Conservation (phyloP, 768 basidiomycete genomes). For the Strobilomyces confusus region DNA sequence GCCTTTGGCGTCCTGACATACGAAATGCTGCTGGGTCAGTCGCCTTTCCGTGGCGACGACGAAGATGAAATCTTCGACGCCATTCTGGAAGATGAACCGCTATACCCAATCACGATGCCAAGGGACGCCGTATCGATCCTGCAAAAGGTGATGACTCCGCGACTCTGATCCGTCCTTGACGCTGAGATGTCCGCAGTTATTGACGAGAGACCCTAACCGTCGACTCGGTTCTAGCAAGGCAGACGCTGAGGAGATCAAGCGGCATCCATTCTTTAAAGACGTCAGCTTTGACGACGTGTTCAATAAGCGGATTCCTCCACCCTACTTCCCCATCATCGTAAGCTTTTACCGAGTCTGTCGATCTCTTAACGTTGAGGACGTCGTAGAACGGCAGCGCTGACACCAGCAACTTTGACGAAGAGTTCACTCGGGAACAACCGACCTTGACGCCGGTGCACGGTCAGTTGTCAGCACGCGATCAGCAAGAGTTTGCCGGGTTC, state of each 20-base stretch:
- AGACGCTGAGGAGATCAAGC: conserved; percentile 96
- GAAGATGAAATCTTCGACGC: conserved; percentile 99
- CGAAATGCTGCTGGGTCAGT: conserved; percentile 98
- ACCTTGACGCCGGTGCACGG: conserved; percentile 97
- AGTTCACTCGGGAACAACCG: conserved; percentile 95
- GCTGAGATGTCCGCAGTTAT: conserved; percentile 48
- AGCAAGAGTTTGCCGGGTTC: conserved; percentile 95
- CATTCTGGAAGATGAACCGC: conserved; percentile 94
- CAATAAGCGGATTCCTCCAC: conserved; percentile 93
- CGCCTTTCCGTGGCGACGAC: conserved; percentile 98
- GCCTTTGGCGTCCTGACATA: conserved; percentile 98
- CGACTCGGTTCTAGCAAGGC: conserved; percentile 88
- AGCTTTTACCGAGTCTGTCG: conserved; percentile 28
- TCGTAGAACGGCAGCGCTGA: conserved; percentile 76
- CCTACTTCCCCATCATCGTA: conserved; percentile 96
- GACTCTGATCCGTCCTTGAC: not conserved
- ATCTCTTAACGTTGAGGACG: conserved; percentile 8
- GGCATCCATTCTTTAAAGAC: conserved; percentile 98
- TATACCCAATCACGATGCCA: conserved; percentile 99
- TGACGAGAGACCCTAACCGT: conserved; percentile 87
- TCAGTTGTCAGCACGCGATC: conserved; percentile 83
- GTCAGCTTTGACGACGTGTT: conserved; percentile 96
- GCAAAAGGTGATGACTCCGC: conserved; percentile 63
- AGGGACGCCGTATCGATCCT: conserved; percentile 93
- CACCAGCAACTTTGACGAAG: conserved; percentile 93